phyloP scores from a whole-genome alignment of 352 stramenopile species.

The Phytopythium montanum region DNA sequence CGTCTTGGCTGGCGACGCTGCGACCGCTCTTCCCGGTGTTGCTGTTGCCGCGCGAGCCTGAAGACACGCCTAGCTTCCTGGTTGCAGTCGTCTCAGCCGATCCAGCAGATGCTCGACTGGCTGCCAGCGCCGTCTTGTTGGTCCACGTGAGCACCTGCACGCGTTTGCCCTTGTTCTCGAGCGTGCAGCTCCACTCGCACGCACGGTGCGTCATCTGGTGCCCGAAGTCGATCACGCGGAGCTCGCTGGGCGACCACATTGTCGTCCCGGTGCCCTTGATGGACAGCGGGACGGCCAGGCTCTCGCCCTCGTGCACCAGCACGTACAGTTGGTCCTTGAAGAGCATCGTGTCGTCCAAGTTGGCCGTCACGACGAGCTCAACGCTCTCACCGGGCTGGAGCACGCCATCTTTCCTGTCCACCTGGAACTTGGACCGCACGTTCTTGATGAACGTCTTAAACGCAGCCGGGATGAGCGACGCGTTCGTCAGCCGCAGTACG shows the following conservation, averaged over 20 bases:
- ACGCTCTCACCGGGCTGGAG: slow-evolving; percentile 76
- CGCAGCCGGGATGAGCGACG: slow-evolving; percentile 84
- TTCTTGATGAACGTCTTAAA: slow-evolving; percentile 94
- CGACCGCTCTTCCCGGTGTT: neutral
- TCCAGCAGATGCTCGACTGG: slow-evolving; percentile 10
- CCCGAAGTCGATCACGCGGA: slow-evolving; percentile 90
- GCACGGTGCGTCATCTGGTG: slow-evolving; percentile 88
- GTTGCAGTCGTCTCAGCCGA: neutral
- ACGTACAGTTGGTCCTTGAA: slow-evolving; percentile 95
- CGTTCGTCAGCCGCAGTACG: slow-evolving; percentile 84
- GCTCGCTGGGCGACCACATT: slow-evolving; percentile 89
- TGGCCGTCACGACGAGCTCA: slow-evolving; percentile 79
- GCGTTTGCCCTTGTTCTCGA: slow-evolving; percentile 95
- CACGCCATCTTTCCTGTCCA: slow-evolving; percentile 88
- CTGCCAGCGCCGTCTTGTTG: slow-evolving; percentile 49
- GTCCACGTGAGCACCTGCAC: slow-evolving; percentile 91
- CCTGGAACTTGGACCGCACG: slow-evolving; percentile 88
- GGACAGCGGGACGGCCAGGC: slow-evolving; percentile 80
- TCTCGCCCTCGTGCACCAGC: slow-evolving; percentile 90
- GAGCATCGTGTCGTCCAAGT: slow-evolving; percentile 91
- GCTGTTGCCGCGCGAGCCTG: neutral
- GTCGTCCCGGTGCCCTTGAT: slow-evolving; percentile 93
- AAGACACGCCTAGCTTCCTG: slow-evolving; percentile 17
- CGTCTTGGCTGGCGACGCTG: neutral
- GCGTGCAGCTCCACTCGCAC: slow-evolving; percentile 91